phyloP scores from a whole-genome alignment of 2,329 filamentous ascomycete genomes.

The Talaromyces albobiverticillius region DNA sequence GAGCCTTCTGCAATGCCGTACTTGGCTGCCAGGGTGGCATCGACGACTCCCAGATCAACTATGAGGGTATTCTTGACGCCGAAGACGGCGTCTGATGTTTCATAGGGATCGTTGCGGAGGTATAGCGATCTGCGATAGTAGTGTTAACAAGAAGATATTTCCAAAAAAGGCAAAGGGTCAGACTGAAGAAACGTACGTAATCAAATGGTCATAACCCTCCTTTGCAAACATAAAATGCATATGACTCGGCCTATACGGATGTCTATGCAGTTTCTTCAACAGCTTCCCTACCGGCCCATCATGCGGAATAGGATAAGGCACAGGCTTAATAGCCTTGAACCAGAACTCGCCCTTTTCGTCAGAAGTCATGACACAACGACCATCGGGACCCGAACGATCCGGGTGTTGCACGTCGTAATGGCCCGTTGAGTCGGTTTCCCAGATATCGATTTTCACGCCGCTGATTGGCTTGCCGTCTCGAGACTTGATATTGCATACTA shows the following conservation, averaged over 20 bases:
- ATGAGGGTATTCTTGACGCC: constrained; percentile 79
- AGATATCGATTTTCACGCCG: constrained; percentile 73
- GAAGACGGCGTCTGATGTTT: constrained; percentile 80
- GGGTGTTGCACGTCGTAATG: constrained; percentile 79
- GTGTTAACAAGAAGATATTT: too few relatives aligned
- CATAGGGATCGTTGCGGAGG: constrained; percentile 73
- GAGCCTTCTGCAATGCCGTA: constrained; percentile 64
- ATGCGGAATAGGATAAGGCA: constrained; percentile 79
- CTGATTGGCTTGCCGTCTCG: constrained; percentile 60
- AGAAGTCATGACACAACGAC: constrained; percentile 66
- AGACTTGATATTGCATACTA: constrained; percentile 70
- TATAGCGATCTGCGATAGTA: constrained; percentile 63
- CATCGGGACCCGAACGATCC: constrained; percentile 62
- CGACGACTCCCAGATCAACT: constrained; percentile 56
- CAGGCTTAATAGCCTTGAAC: constrained; percentile 81
- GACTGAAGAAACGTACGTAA: constrained; percentile 69
- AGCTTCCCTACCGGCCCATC: constrained; percentile 80
- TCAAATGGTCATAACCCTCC: constrained; percentile 71
- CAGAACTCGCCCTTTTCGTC: constrained; percentile 74
- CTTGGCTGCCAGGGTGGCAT: constrained; percentile 53
- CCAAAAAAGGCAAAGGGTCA: background rate
- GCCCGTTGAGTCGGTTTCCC: constrained; percentile 63
- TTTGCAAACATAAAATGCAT: constrained; percentile 84
- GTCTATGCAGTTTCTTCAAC: constrained; percentile 63
- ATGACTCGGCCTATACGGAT: constrained; percentile 73